A percentile compares a stretch with the other conserved stretches of the same genome.
Conservation (phyloP, 106 monocot species). For the Apostasia shenzhenica region DNA sequence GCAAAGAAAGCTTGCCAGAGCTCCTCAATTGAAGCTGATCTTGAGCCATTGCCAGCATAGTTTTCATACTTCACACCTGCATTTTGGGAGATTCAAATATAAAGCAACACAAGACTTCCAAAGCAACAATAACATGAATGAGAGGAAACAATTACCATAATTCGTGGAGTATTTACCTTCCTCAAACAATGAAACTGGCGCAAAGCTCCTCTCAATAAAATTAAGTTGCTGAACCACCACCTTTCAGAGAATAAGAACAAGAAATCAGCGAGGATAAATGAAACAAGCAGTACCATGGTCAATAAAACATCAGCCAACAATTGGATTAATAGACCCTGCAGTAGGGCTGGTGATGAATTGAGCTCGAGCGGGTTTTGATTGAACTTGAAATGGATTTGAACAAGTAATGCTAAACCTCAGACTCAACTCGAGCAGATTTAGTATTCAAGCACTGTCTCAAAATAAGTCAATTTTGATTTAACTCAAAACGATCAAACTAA, state of each 20-base stretch:
- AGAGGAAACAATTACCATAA: constrained; percentile 24
- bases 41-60: constrained; percentile 27
- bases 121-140: neutral
- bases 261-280: too few relatives aligned
- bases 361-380: too few relatives aligned
- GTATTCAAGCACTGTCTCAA: too few relatives aligned
- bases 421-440: too few relatives aligned
- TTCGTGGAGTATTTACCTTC: constrained; percentile 23
- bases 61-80: constrained; percentile 25
- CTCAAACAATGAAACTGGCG: constrained; percentile 49
- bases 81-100: constrained; percentile 5
- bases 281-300: too few relatives aligned
- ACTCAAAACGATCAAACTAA: too few relatives aligned
- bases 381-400: too few relatives aligned
- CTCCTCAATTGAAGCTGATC: constrained; percentile 60
- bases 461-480: too few relatives aligned
- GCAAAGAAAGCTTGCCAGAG: constrained; percentile 98
- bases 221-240: constrained; percentile 80
- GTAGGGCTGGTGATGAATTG: too few relatives aligned
- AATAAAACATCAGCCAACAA: too few relatives aligned
- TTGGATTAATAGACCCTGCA: too few relatives aligned
- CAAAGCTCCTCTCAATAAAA: constrained; percentile 59
- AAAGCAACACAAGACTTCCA: neutral
- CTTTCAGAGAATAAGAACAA: constrained; percentile 22
- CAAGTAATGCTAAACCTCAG: too few relatives aligned